Evolutionary conservation across 2,329 filamentous ascomycete genomes (phyloP).

Genomic region (Rachicladosporium sp.): DNA sequence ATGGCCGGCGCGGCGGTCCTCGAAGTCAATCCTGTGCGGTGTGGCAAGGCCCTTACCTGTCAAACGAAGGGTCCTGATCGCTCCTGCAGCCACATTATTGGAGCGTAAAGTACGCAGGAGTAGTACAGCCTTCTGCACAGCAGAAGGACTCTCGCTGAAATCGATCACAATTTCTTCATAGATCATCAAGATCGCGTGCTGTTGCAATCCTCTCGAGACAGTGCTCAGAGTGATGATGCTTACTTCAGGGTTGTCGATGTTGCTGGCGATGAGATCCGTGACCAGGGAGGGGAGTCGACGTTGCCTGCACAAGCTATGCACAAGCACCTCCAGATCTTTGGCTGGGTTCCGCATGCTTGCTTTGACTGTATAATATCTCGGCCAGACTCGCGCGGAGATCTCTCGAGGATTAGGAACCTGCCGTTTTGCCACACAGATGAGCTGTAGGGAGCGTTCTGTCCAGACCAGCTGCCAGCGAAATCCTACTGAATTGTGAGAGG

Average conservation of each 20-base stretch:
- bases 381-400: too few species aligned
- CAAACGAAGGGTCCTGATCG: background rate
- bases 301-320: too few species aligned
- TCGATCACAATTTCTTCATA: constrained; percentile 1
- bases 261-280: constrained; percentile 2
- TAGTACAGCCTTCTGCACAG: background rate
- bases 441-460: too few species aligned
- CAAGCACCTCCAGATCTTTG: too few species aligned
- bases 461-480: too few species aligned
- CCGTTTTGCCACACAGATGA: too few species aligned
- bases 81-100: constrained; percentile 1
- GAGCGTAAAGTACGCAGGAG: constrained; percentile 2
- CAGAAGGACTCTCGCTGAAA: background rate
- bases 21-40: background rate
- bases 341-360: too few species aligned
- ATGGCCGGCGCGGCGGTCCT: background rate
- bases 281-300: constrained; percentile 1
- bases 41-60: constrained; percentile 1
- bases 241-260: background rate
- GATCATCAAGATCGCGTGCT: constrained; percentile 2
- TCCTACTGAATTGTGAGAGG: too few species aligned
- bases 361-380: too few species aligned
- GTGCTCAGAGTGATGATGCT: background rate
- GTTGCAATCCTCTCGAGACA: constrained; percentile 1
- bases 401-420: too few species aligned